Base-by-base conservation (phyloP, 2,329 filamentous ascomycete genomes). In the Botrytis hyacinthi region DNA sequence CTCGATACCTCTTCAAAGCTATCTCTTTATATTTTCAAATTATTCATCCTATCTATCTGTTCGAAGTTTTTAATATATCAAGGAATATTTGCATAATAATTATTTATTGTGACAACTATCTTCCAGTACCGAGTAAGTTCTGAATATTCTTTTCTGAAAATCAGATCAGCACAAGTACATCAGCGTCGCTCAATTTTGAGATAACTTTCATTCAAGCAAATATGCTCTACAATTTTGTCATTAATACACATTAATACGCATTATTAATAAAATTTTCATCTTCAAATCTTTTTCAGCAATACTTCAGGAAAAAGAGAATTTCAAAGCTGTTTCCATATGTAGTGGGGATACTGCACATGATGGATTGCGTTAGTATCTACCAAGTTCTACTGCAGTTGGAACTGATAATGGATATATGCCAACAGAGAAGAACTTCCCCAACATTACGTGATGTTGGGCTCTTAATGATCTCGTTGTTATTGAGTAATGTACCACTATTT, bases 381-480 rank as follows among this genome's bases (percentile, higher is more conserved):
- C 57, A 59, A 35, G 18, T 20, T 59, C 4, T 59, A 1, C 9
- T 59, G 29, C 4, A 22, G 57, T 35, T 59, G 8, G 29, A 35
- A 59, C 8, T 10, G 16, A 35, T 22, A 59, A 59, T 59, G 18
- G 51, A 35, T 26, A 59, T 20, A 35, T 22, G 9, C 9, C 29
- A 35, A 61, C 10, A 5, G 32, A 22, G 5, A 20, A 4, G 18
- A 61, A 10, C 9, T 26, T 7, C 9, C 9, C 32, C 59, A 37
- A 26, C 32, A 61, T 61, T 22, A 37, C 59, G 29, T 14, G 59
- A 61, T 59, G 16, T 22, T 59, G 46, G 57, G 18, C 32, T 35
- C 8, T 9, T 0, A 59, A 20, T 59, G 0, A 4, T 35, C 18
- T 59, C 14, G 22, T 22, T 1, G 0, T 20, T 0, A 32, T 37